Percentiles rank a stretch among this genome's conserved stretches.
phyloP scores from a whole-genome alignment of 164 flowering plant genomes.

The Aristolochia contorta region DNA sequence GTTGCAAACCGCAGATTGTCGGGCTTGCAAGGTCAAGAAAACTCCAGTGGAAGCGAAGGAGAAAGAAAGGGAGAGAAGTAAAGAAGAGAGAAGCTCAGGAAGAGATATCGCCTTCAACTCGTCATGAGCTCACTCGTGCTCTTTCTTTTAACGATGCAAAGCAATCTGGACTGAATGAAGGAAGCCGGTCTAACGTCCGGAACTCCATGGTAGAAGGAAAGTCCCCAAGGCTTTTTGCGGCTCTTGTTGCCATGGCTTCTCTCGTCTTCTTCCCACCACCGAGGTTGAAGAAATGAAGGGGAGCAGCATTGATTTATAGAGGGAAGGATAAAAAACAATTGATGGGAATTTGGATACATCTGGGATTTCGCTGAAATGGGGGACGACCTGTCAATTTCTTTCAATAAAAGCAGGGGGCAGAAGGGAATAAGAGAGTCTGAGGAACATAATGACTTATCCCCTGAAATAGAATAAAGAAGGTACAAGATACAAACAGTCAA shows the following conservation, averaged over 20 bases:
- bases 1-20: background rate
- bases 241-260: conserved; percentile 6
- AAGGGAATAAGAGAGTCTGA: conserved; percentile 4
- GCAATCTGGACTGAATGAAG: background rate
- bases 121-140: too few species aligned
- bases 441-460: background rate
- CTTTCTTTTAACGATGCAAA: background rate
- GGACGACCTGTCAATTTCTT: conserved; percentile 23
- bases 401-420: conserved; percentile 20
- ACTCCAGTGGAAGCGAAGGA: conserved; percentile 1
- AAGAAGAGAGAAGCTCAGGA: conserved; percentile 41
- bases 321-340: too few species aligned
- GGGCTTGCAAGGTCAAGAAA: conserved; percentile 92
- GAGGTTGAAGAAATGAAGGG: conserved; percentile 10
- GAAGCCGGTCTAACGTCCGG: background rate
- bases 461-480: background rate
- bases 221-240: background rate
- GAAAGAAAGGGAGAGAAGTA: conserved; percentile 10
- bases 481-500: background rate
- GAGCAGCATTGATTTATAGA: conserved; percentile 1
- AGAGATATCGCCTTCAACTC: conserved; percentile 38
- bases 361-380: background rate
- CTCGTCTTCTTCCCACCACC: conserved; percentile 10
- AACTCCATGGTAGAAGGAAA: conserved; percentile 5
- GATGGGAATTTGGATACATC: too few species aligned